These are phyloP conservation scores for Acanthamoeba royreba DNA, from an alignment of 208 protist species.

Conservation along the genomic window DNA sequence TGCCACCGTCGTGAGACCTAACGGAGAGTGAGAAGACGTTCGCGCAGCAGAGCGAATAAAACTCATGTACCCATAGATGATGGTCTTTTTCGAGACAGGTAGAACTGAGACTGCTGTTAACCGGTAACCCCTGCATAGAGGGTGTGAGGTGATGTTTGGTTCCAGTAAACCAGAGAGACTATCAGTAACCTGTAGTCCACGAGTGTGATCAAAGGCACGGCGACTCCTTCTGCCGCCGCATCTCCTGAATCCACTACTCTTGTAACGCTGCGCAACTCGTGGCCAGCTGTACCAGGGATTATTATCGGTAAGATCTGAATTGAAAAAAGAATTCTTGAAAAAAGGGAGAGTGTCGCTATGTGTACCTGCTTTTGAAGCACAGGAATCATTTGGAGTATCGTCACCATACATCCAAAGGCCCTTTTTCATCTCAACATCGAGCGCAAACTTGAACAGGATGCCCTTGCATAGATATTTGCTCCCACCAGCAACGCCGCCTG, in stretches of 20 bases:
- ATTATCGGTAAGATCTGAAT: too few relatives aligned
- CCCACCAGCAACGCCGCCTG: conserved; percentile 39
- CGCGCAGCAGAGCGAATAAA: not conserved
- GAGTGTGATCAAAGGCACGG: not conserved
- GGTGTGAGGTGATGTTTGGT: too few relatives aligned
- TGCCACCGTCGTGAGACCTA: conserved; percentile 10
- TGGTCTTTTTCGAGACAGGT: conserved; percentile 1
- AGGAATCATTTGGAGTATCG: not conserved
- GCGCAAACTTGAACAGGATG: conserved; percentile 56
- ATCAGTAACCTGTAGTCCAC: not conserved
- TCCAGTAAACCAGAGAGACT: not conserved
- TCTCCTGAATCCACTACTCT: not conserved
- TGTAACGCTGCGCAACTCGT: not conserved
- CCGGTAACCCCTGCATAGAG: conserved; percentile 17
- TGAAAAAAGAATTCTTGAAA: too few relatives aligned
- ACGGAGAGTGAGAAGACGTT: too few relatives aligned
- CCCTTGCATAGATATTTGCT: conserved; percentile 42
- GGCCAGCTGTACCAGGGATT: not conserved
- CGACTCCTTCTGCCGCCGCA: not conserved
- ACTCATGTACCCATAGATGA: conserved; percentile 14
- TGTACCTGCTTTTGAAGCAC: conserved; percentile 2
- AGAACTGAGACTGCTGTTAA: not conserved
- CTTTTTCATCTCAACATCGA: conserved; percentile 15
- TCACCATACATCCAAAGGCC: conserved; percentile 43
- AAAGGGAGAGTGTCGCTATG: too few relatives aligned